Evolutionary conservation across 208 protist species (phyloP).

Genomic region (Wallacemonas sp.): DNA sequence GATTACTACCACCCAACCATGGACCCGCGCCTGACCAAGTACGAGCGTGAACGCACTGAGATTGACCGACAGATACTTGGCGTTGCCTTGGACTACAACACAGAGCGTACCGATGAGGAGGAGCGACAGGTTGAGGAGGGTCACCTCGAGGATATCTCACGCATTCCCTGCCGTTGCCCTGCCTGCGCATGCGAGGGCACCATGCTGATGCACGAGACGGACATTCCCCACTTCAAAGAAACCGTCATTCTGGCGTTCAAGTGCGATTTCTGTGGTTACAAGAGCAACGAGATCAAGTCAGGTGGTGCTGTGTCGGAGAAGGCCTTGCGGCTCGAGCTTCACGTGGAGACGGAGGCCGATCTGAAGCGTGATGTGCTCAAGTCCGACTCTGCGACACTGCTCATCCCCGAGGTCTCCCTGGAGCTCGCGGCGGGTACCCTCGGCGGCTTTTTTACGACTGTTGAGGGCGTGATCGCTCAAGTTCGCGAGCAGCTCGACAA

Average conservation of each 20-base stretch:
- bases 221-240: conserved; percentile 96
- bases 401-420: conserved; percentile 89
- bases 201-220: conserved; percentile 81
- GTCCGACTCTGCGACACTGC: conserved; percentile 86
- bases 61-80: conserved; percentile 88
- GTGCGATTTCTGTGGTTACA: conserved; percentile 94
- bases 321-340: conserved; percentile 72
- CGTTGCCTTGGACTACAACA: conserved; percentile 88
- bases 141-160: conserved; percentile 63
- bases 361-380: conserved; percentile 95
- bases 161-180: conserved; percentile 77
- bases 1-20: conserved; percentile 90
- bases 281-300: conserved; percentile 93
- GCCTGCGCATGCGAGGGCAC: conserved; percentile 65
- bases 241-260: conserved; percentile 93
- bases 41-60: conserved; percentile 83
- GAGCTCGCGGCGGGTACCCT: conserved; percentile 89
- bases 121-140: conserved; percentile 80
- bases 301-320: conserved; percentile 84
- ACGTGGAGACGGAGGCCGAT: conserved; percentile 77
- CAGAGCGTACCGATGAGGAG: conserved; percentile 67
- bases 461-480: conserved; percentile 91
- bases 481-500: conserved; percentile 85
- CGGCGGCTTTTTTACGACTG: conserved; percentile 94
- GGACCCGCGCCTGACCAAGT: conserved; percentile 82